phyloP scores from a whole-genome alignment of 1,139 yeast genomes.

The Yamadazyma kanchanaburiensis region DNA sequence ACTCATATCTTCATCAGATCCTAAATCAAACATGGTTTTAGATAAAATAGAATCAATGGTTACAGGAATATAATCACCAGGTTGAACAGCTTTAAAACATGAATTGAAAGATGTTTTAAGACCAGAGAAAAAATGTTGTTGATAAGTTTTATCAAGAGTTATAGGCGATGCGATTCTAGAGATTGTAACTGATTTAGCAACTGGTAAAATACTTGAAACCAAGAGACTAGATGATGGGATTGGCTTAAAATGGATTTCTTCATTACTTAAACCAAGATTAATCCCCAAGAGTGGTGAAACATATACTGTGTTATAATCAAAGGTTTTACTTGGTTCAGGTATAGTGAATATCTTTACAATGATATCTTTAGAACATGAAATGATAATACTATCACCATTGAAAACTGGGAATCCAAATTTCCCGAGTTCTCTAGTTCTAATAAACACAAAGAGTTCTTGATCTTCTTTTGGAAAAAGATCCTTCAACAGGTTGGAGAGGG shows the following conservation, averaged over 20 bases:
- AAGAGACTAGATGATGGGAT: constrained; percentile 8
- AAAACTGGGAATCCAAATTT: constrained; percentile 54
- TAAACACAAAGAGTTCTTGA: constrained; percentile 47
- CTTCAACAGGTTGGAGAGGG: constrained; percentile 20
- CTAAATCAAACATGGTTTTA: constrained; percentile 49
- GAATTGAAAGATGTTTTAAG: constrained; percentile 61
- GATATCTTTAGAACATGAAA: constrained; percentile 17
- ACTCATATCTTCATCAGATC: constrained; percentile 27
- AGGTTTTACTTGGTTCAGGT: constrained; percentile 56
- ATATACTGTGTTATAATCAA: constrained; percentile 38
- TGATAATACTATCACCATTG: constrained; percentile 64
- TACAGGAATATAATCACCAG: constrained; percentile 71
- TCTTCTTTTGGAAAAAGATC: constrained; percentile 37
- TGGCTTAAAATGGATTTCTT: constrained; percentile 29
- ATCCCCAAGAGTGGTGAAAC: constrained; percentile 64
- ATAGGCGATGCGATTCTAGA: constrained; percentile 70
- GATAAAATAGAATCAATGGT: constrained; percentile 73
- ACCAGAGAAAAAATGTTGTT: constrained; percentile 61
- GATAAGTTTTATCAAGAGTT: constrained; percentile 64
- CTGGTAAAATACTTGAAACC: constrained; percentile 23
- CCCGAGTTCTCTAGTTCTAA: constrained; percentile 51
- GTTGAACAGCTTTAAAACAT: constrained; percentile 53
- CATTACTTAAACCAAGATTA: constrained; percentile 40
- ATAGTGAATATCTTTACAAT: constrained; percentile 54
- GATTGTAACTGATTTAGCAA: constrained; percentile 51